Percentiles rank a stretch among this genome's conserved stretches.
Evolutionary conservation across 139 green algal genomes (phyloP).

Genomic region (Nannochloris sp.): DNA sequence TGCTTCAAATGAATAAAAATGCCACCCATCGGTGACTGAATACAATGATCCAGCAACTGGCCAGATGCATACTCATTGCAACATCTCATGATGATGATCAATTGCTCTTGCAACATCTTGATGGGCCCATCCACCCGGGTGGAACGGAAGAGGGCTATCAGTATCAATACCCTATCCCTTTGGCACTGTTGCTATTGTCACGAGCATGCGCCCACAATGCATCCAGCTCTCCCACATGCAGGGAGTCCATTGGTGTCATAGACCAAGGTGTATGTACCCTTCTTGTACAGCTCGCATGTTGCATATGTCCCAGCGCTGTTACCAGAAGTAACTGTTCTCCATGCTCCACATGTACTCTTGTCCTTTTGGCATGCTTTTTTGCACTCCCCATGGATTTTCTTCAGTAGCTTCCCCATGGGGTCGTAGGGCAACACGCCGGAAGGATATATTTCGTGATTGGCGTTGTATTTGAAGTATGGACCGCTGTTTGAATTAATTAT

Average conservation of each 20-base stretch:
- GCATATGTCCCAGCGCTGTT: not conserved
- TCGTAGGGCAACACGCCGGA: not conserved
- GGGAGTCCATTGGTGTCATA: not conserved
- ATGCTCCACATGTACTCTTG: slow-evolving; percentile 1
- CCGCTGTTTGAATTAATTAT: not conserved
- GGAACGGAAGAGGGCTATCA: no score
- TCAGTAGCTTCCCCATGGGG: not conserved
- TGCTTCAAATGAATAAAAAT: no score
- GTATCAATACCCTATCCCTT: no score
- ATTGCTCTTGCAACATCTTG: no score
- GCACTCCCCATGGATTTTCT: not conserved
- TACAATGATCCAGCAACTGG: no score
- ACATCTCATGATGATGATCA: no score
- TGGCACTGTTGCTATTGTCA: not conserved
- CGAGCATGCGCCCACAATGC: not conserved
- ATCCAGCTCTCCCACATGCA: not conserved
- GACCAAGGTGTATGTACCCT: slow-evolving; percentile 1
- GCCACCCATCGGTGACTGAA: no score
- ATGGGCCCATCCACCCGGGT: no score
- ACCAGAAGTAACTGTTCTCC: not conserved
- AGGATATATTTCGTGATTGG: not conserved
- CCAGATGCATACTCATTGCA: no score
- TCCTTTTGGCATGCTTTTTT: slow-evolving; percentile 2
- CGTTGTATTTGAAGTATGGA: not conserved
- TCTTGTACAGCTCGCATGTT: not conserved